A percentile compares a stretch with the other conserved stretches of the same genome.
Conservation (phyloP, 78 protist genomes). For the Dictyostelium capitatum region DNA sequence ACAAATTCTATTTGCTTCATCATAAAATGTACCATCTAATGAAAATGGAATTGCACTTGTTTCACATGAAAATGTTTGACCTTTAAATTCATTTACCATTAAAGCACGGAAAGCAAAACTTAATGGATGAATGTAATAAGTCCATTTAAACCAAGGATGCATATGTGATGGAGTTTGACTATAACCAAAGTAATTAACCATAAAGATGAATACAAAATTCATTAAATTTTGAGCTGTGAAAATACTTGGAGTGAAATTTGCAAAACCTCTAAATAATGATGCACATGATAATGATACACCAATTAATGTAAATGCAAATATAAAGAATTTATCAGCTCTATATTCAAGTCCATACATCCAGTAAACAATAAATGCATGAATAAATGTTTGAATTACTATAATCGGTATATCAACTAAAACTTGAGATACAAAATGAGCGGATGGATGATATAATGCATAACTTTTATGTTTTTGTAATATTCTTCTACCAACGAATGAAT, state of each 20-base stretch:
- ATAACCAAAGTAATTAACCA: slow-evolving; percentile 52
- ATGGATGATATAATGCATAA: slow-evolving; percentile 63
- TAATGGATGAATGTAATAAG: too few relatives aligned
- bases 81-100: slow-evolving; percentile 57
- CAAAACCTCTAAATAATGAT: slow-evolving; percentile 48
- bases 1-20: slow-evolving; percentile 28
- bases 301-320: slow-evolving; percentile 26
- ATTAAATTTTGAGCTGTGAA: slow-evolving; percentile 55
- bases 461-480: slow-evolving; percentile 66
- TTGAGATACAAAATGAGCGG: slow-evolving; percentile 57
- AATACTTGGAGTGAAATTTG: slow-evolving; percentile 47
- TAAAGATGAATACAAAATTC: slow-evolving; percentile 45
- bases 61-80: slow-evolving; percentile 18
- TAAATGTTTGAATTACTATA: slow-evolving; percentile 11
- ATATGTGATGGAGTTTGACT: slow-evolving; percentile 46
- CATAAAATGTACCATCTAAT: slow-evolving; percentile 8
- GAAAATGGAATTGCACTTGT: slow-evolving; percentile 27
- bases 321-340: slow-evolving; percentile 62
- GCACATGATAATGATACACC: slow-evolving; percentile 33
- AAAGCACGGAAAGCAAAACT: slow-evolving; percentile 63
- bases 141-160: slow-evolving; percentile 78
- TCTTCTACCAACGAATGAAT: slow-evolving; percentile 50
- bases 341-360: slow-evolving; percentile 67
- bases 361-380: slow-evolving; percentile 57
- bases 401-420: slow-evolving; percentile 62